A percentile compares a stretch with the other conserved stretches of the same genome.
These are phyloP conservation scores for Mycotypha africana DNA, from an alignment of 371 early-diverging fungal genomes.

Conservation along the genomic window DNA sequence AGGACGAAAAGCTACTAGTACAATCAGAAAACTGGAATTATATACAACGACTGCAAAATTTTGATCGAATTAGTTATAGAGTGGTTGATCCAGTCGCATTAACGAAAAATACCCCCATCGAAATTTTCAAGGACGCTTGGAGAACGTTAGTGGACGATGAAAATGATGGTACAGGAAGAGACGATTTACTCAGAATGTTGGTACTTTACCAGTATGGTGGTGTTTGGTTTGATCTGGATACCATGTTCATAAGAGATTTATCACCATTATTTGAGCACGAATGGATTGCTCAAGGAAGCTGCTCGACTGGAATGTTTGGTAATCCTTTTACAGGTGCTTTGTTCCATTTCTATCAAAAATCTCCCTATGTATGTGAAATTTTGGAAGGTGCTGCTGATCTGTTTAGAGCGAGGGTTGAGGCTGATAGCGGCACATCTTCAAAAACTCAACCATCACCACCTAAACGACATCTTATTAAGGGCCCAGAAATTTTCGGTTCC, in stretches of 20 bases:
- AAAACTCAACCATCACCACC: not conserved
- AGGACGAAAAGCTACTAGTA: constrained; percentile 16
- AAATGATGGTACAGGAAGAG: constrained; percentile 17
- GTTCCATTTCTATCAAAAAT: constrained; percentile 25
- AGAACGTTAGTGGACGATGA: constrained; percentile 7
- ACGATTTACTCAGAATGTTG: constrained; percentile 26
- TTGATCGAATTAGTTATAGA: constrained; percentile 15
- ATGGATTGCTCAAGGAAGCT: constrained; percentile 37
- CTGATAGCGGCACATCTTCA: not conserved
- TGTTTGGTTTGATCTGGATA: constrained; percentile 44
- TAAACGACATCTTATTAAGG: constrained; percentile 12
- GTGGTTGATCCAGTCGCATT: constrained; percentile 1
- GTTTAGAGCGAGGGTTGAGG: constrained; percentile 11
- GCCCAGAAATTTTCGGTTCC: constrained; percentile 25
- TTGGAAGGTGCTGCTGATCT: constrained; percentile 22
- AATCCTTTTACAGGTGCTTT: constrained; percentile 32
- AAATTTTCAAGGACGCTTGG: constrained; percentile 12
- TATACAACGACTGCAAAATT: constrained; percentile 3
- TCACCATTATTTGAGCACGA: constrained; percentile 35
- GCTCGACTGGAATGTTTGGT: constrained; percentile 24
- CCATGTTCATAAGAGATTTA: constrained; percentile 40
- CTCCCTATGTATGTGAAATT: constrained; percentile 39
- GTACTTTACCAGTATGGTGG: constrained; percentile 43
- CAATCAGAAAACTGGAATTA: constrained; percentile 20
- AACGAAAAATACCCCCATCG: constrained; percentile 15